phyloP scores from a whole-genome alignment of 2,329 filamentous ascomycete species.

The Macrophomina tecta region DNA sequence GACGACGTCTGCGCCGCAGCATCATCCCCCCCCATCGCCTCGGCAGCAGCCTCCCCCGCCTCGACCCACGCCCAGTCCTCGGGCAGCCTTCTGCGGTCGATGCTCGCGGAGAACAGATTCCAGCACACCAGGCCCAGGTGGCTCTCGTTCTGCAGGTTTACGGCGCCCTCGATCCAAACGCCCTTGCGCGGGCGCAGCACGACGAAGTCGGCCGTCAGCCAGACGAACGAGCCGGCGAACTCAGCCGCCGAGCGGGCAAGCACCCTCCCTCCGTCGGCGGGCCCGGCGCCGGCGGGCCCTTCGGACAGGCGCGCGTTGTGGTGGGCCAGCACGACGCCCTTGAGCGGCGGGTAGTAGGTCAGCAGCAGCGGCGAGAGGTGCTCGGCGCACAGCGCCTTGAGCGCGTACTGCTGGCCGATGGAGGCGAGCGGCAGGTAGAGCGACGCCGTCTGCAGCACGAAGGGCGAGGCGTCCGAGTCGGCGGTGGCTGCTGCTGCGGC shows the following conservation, averaged over 20 bases:
- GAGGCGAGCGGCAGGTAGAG: slow-evolving; percentile 80
- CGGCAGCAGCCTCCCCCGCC: slow-evolving; percentile 53
- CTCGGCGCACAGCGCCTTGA: slow-evolving; percentile 74
- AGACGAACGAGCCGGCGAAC: slow-evolving; percentile 84
- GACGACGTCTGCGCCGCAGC: slow-evolving; percentile 24
- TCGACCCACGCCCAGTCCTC: slow-evolving; percentile 80
- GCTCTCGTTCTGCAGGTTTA: slow-evolving; percentile 87
- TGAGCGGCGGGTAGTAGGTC: slow-evolving; percentile 74
- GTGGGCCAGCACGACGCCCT: slow-evolving; percentile 78
- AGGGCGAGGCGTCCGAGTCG: slow-evolving; percentile 52
- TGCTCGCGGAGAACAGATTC: slow-evolving; percentile 89
- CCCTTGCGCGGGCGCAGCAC: slow-evolving; percentile 79
- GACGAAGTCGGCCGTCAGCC: slow-evolving; percentile 86
- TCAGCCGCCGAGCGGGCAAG: slow-evolving; percentile 56
- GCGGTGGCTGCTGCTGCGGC: not conserved
- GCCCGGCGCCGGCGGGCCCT: slow-evolving; percentile 44
- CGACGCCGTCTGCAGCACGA: slow-evolving; percentile 79
- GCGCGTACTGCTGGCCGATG: slow-evolving; percentile 69
- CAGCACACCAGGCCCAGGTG: slow-evolving; percentile 89
- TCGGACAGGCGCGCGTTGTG: slow-evolving; percentile 71
- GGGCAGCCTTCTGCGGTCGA: slow-evolving; percentile 78
- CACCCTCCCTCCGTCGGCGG: not conserved
- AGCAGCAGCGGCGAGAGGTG: slow-evolving; percentile 77
- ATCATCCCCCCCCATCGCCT: slow-evolving; percentile 32
- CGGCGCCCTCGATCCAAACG: slow-evolving; percentile 75